A percentile compares a stretch with the other conserved stretches of the same genome.
Evolutionary conservation across 352 stramenopile species (phyloP).

Genomic region (Globisporangium solare): DNA sequence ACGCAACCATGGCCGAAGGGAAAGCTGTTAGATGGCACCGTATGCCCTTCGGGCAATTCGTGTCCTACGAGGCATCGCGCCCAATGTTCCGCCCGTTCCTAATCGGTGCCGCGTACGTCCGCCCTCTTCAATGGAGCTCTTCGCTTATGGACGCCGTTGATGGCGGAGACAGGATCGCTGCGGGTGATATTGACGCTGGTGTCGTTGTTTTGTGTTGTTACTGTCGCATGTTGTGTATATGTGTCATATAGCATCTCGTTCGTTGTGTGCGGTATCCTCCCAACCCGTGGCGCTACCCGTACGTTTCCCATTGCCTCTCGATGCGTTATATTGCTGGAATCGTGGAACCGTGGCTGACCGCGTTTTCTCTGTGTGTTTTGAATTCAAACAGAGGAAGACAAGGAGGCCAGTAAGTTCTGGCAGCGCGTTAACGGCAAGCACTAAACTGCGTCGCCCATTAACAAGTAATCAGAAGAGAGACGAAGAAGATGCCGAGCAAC

Average conservation of each 20-base stretch:
- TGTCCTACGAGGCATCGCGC: conserved; percentile 70
- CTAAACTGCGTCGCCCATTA: conserved; percentile 31
- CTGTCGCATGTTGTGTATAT: background rate
- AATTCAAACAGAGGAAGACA: conserved; percentile 58
- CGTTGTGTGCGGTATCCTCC: conserved; percentile 80
- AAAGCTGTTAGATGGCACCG: conserved; percentile 85
- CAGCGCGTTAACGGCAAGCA: conserved; percentile 83
- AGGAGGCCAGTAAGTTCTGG: conserved; percentile 85
- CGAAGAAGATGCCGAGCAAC: background rate
- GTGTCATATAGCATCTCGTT: conserved; percentile 44
- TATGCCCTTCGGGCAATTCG: conserved; percentile 69
- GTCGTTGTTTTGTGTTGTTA: background rate
- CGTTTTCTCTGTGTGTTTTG: background rate
- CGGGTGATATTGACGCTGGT: background rate
- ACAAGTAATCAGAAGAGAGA: no score
- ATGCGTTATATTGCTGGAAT: background rate
- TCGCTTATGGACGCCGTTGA: background rate
- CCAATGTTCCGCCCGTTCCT: conserved; percentile 85
- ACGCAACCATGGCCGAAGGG: conserved; percentile 38
- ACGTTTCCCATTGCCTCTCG: conserved; percentile 14
- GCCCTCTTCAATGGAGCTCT: no score
- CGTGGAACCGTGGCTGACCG: no score
- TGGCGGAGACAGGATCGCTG: no score
- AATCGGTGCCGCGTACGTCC: conserved; percentile 60
- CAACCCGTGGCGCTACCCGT: conserved; percentile 64